Base-by-base conservation (phyloP, 176 grass and related monocot genomes). In the Phoenix dactylifera region DNA sequence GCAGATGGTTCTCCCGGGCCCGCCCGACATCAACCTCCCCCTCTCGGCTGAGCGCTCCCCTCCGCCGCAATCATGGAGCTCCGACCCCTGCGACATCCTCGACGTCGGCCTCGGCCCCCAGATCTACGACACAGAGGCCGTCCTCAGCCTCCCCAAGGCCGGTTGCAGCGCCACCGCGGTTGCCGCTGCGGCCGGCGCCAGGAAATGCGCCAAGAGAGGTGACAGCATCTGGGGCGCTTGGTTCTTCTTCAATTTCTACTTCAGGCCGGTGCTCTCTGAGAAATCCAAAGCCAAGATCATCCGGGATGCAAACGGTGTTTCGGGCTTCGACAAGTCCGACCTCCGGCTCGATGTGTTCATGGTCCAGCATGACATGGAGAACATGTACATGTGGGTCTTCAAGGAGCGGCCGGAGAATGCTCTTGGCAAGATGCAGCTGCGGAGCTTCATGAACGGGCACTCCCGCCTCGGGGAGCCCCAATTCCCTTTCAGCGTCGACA, bases 221-320 rank as follows among this genome's bases (percentile, higher is more conserved):
- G 86, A 95, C 23, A 84, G 74, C 80, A 95, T 89, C 68, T 95
- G 90, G 90, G 90, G 90, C 12, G 82, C 90, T 2, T 95, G 90
- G 90, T 95, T 95, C 79, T 95, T 95, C 83, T 95, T 95, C 83
- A 90, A 85, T 73, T 79, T 83, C 83, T 95, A 95, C 62, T 95
- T 95, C 83, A 95, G 84, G 84, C 83, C 90, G 0, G 90, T 75
- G 60, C 54, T 79, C 0, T 6, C 74, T 18, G 90, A 95, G 58
- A 95, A 84, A 63, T 74, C 26, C 66, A 95, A 90, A 77, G 60
- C 49, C 3, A 95, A 87, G 81, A 20, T 52, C 1, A 24, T 76
- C 12, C 19, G 50, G 0, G 57, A 66, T 15, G 82, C 79, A 26
- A 95, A 77, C 24, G 83, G 80, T 35, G 74, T 52, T 35, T 74